Percentiles rank a stretch among this genome's conserved stretches.
Evolutionary conservation across 2,329 filamentous ascomycete genomes (phyloP).

Genomic region (Periconia sp.): DNA sequence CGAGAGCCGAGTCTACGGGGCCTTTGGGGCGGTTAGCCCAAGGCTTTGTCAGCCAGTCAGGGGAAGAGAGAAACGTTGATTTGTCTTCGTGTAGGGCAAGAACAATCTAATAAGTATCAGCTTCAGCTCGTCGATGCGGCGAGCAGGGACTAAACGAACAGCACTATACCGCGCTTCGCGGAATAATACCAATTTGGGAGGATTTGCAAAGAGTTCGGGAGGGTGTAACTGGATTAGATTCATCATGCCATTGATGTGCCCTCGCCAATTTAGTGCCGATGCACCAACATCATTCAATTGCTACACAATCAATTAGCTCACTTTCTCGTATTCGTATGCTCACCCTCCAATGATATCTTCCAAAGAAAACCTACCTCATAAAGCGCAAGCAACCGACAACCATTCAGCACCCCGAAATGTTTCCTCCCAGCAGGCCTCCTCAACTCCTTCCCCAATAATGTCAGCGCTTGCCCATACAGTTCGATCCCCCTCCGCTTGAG

Average conservation of each 20-base stretch:
- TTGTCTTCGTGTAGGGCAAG: constrained; percentile 10
- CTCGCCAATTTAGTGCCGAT: constrained; percentile 14
- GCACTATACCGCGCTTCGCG: constrained; percentile 12
- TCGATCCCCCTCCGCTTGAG: constrained; percentile 14
- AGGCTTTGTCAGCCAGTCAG: constrained; percentile 18
- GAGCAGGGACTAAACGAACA: constrained; percentile 3
- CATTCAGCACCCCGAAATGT: constrained; percentile 7
- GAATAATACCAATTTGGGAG: constrained; percentile 12
- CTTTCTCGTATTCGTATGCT: neutral
- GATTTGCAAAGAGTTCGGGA: constrained; percentile 6
- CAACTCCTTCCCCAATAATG: constrained; percentile 3
- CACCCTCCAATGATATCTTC: neutral
- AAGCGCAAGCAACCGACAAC: constrained; percentile 15
- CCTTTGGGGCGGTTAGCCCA: constrained; percentile 11
- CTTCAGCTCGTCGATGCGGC: neutral
- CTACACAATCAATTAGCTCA: constrained; percentile 4
- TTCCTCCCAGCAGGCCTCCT: neutral
- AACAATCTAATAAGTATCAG: constrained; percentile 9
- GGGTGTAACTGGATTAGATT: constrained; percentile 9
- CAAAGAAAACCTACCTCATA: constrained; percentile 18
- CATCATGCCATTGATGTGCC: constrained; percentile 15
- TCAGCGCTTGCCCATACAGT: constrained; percentile 16
- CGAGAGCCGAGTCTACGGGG: constrained; percentile 11
- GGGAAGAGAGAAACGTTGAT: constrained; percentile 9
- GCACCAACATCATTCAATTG: constrained; percentile 10